phyloP scores from a whole-genome alignment of 148 eudicot genomes.

The Fallopia convolvulus region DNA sequence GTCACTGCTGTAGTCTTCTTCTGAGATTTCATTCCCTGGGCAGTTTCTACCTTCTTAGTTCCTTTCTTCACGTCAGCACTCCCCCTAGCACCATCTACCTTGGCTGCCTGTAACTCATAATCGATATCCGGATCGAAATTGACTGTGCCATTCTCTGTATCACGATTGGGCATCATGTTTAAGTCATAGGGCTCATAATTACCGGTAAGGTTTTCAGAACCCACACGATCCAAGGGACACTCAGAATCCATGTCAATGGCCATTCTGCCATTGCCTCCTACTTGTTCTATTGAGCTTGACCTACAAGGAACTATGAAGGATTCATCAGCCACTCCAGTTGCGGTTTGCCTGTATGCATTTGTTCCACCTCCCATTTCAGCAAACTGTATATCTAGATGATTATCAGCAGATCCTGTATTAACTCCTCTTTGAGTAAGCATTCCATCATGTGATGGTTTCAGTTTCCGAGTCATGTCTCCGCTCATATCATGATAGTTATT shows the following conservation, averaged over 20 bases:
- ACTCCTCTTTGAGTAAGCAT: slow-evolving; percentile 22
- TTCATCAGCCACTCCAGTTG: slow-evolving; percentile 45
- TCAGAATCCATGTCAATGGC: slow-evolving; percentile 54
- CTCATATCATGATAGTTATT: slow-evolving; percentile 27
- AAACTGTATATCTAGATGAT: slow-evolving; percentile 29
- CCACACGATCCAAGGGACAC: slow-evolving; percentile 30
- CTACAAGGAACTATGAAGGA: slow-evolving; percentile 61
- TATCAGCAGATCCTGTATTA: slow-evolving; percentile 17
- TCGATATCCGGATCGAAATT: slow-evolving; percentile 65
- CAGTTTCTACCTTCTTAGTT: slow-evolving; percentile 46
- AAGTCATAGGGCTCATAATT: slow-evolving; percentile 67
- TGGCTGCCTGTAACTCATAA: slow-evolving; percentile 55
- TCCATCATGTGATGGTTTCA: slow-evolving; percentile 39
- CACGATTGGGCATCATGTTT: slow-evolving; percentile 75
- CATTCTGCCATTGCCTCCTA: slow-evolving; percentile 37
- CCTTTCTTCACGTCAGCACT: slow-evolving; percentile 37
- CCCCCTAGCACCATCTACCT: slow-evolving; percentile 23
- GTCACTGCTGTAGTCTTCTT: slow-evolving; percentile 40
- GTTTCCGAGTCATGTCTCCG: slow-evolving; percentile 29
- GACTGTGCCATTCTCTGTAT: slow-evolving; percentile 27
- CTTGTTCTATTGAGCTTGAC: slow-evolving; percentile 51
- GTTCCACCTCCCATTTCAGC: slow-evolving; percentile 42
- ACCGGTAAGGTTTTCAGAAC: slow-evolving; percentile 27
- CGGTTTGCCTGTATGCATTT: slow-evolving; percentile 30
- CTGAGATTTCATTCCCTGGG: slow-evolving; percentile 45